Conservation (phyloP, 2,329 filamentous ascomycete species). For the Aureobasidium melanogenum region DNA sequence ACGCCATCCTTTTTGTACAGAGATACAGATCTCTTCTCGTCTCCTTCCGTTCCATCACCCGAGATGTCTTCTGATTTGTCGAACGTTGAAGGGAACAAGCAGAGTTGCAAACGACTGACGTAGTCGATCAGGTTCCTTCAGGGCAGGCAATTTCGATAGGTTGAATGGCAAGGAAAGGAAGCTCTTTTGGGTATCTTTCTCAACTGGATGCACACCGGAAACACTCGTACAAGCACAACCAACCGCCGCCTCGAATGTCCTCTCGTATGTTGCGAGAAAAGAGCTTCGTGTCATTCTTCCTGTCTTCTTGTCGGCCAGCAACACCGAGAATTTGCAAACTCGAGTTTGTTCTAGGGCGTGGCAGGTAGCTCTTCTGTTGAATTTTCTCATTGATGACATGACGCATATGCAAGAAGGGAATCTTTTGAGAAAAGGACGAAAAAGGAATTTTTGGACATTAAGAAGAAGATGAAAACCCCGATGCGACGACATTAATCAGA, state of each 20-base stretch:
- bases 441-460: constrained; percentile 13
- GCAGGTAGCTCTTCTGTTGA: not conserved
- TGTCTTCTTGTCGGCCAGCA: not conserved
- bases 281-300: not conserved
- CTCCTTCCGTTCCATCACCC: not conserved
- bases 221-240: not conserved
- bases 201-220: not conserved
- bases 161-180: not conserved
- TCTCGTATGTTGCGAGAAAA: not conserved
- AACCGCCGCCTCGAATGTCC: not conserved
- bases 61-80: not conserved
- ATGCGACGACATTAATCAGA: not conserved
- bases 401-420: constrained; percentile 8
- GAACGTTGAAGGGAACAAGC: not conserved
- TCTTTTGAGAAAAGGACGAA: not conserved
- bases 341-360: not conserved
- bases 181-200: constrained; percentile 7
- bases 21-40: not conserved
- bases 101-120: not conserved
- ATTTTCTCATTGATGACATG: constrained; percentile 7
- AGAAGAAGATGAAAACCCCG: constrained; percentile 1
- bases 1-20: not conserved
- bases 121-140: not conserved
- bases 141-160: not conserved
- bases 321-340: not conserved